phyloP scores from a whole-genome alignment of 495 filamentous ascomycete species.

The Cercophora scortea region DNA sequence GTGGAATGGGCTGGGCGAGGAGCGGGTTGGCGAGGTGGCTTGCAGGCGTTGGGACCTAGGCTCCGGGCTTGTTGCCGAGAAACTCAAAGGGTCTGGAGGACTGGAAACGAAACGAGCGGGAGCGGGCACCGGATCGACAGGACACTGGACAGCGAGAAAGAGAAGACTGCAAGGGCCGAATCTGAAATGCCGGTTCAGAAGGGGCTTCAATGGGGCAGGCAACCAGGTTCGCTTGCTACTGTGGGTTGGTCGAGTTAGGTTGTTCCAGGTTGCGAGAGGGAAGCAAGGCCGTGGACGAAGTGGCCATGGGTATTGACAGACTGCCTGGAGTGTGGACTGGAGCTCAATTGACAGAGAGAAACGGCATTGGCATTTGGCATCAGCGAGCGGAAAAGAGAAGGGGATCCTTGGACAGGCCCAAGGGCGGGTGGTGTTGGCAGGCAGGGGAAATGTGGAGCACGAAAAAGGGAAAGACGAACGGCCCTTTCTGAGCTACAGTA shows the following conservation, averaged over 20 bases:
- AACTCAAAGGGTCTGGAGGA: too few relatives aligned
- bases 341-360: too few relatives aligned
- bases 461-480: not conserved
- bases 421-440: not conserved
- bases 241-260: not conserved
- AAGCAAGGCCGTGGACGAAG: not conserved
- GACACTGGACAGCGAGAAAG: too few relatives aligned
- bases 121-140: too few relatives aligned
- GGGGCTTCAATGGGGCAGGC: too few relatives aligned
- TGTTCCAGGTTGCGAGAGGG: constrained; percentile 1
- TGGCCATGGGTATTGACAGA: not conserved
- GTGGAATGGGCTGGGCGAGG: not conserved
- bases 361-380: not conserved
- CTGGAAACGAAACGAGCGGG: too few relatives aligned
- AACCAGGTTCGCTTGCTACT: too few relatives aligned
- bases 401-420: not conserved
- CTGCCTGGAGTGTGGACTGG: not conserved
- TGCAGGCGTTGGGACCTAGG: not conserved
- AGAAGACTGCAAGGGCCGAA: too few relatives aligned
- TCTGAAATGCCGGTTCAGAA: too few relatives aligned
- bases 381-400: not conserved
- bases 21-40: not conserved
- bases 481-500: not conserved
- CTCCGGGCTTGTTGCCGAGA: too few relatives aligned
- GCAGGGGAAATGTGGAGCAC: not conserved